Percentiles rank a stretch among this genome's conserved stretches.
Evolutionary conservation across 2,329 filamentous ascomycete species (phyloP).

Genomic region (Arthrobotrys pseudoclavata): DNA sequence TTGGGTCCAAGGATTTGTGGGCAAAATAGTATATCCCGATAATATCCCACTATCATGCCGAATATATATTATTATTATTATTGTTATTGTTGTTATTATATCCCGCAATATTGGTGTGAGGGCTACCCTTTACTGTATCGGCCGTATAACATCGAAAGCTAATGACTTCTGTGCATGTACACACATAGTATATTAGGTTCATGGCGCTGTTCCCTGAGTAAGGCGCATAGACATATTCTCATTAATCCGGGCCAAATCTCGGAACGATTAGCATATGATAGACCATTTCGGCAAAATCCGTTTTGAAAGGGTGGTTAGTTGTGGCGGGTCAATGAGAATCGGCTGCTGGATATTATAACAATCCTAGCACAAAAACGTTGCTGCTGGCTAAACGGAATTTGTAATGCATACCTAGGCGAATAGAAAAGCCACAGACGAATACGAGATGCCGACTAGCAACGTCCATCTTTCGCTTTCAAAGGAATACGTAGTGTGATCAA

Average conservation of each 20-base stretch:
- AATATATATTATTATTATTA: too few species aligned
- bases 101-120: too few species aligned
- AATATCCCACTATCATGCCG: too few species aligned
- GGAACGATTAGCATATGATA: constrained; percentile 1
- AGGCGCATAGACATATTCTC: not conserved
- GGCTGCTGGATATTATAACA: constrained; percentile 25
- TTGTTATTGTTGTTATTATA: too few species aligned
- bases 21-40: too few species aligned
- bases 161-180: not conserved
- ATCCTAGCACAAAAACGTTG: constrained; percentile 6
- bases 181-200: too few species aligned
- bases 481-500: not conserved
- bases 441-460: constrained; percentile 19
- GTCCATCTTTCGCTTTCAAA: not conserved
- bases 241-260: not conserved
- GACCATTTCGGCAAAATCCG: constrained; percentile 1
- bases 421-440: constrained; percentile 37
- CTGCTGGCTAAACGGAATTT: constrained; percentile 48
- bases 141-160: too few species aligned
- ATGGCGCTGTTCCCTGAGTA: too few species aligned
- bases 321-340: constrained; percentile 10
- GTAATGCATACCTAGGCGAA: constrained; percentile 18
- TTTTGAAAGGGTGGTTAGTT: too few species aligned
- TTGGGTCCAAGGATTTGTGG: too few species aligned
- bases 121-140: too few species aligned